Percentiles rank a stretch among this genome's conserved stretches.
Evolutionary conservation across 75 land plant genomes (phyloP).

Genomic region (Pinus albicaulis): DNA sequence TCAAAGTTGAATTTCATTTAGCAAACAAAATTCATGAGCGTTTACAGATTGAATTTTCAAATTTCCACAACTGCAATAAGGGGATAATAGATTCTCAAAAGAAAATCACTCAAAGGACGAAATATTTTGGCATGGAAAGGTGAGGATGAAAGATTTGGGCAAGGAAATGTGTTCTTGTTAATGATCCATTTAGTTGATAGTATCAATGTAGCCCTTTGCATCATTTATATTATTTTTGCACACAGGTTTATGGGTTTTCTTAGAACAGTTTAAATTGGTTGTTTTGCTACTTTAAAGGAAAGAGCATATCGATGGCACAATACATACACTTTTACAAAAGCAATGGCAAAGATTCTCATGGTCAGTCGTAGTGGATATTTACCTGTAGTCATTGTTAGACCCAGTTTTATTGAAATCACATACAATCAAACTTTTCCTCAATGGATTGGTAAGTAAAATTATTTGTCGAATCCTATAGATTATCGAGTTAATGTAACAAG

Average conservation of each 20-base stretch:
- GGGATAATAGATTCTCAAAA: not conserved
- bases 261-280: no score
- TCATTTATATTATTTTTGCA: not conserved
- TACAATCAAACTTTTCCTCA: constrained; percentile 79
- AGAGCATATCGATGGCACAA: constrained; percentile 86
- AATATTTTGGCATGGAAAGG: no score
- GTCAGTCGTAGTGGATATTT: constrained; percentile 48
- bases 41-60: not conserved
- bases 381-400: constrained; percentile 75
- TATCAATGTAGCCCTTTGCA: not conserved
- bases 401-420: constrained; percentile 90
- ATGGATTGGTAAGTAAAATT: constrained; percentile 46
- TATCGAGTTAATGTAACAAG: not conserved
- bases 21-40: constrained; percentile 16
- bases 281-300: constrained; percentile 39
- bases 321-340: constrained; percentile 91
- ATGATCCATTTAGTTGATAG: not conserved
- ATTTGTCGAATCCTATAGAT: not conserved
- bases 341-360: constrained; percentile 88
- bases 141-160: constrained; percentile 74
- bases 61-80: not conserved
- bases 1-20: constrained; percentile 49
- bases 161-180: constrained; percentile 44
- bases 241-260: not conserved
- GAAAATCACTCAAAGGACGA: constrained; percentile 23